These are phyloP conservation scores for Aspergillus fischeri DNA, from an alignment of 2,329 filamentous ascomycete genomes.

Conservation along the genomic window DNA sequence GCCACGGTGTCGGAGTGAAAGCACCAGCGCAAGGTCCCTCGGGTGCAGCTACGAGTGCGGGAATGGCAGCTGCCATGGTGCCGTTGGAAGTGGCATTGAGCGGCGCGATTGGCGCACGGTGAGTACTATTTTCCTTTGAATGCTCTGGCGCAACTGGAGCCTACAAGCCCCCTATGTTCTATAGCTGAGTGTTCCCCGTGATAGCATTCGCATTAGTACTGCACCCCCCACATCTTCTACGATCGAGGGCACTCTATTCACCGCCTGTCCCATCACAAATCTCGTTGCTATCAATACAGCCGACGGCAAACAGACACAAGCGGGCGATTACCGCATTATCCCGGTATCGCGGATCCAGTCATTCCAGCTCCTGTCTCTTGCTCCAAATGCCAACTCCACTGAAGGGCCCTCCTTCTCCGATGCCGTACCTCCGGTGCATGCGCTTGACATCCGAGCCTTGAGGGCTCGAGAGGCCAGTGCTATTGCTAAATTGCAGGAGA, in stretches of 20 bases:
- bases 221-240: slow-evolving; percentile 47
- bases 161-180: not conserved
- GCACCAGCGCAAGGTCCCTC: slow-evolving; percentile 31
- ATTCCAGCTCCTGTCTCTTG: slow-evolving; percentile 51
- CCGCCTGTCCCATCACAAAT: slow-evolving; percentile 57
- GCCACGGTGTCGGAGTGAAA: slow-evolving; percentile 52
- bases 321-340: slow-evolving; percentile 58
- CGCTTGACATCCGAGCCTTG: slow-evolving; percentile 53
- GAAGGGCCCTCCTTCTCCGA: slow-evolving; percentile 45
- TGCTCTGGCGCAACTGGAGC: not conserved
- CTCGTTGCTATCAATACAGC: slow-evolving; percentile 57
- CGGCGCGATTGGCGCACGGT: slow-evolving; percentile 61
- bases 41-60: slow-evolving; percentile 35
- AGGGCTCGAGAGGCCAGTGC: slow-evolving; percentile 54
- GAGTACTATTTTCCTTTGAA: slow-evolving; percentile 24
- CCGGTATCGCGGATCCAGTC: slow-evolving; percentile 56
- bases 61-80: slow-evolving; percentile 43
- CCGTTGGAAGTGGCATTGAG: slow-evolving; percentile 52
- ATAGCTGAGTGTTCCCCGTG: slow-evolving; percentile 4
- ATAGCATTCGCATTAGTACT: slow-evolving; percentile 57
- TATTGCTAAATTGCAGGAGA: slow-evolving; percentile 53
- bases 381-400: slow-evolving; percentile 24
- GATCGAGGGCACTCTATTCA: slow-evolving; percentile 60
- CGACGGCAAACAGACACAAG: slow-evolving; percentile 34
- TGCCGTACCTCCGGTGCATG: slow-evolving; percentile 38